Evolutionary conservation across 2,329 filamentous ascomycete species (phyloP).

Genomic region (Polytolypa hystricis): DNA sequence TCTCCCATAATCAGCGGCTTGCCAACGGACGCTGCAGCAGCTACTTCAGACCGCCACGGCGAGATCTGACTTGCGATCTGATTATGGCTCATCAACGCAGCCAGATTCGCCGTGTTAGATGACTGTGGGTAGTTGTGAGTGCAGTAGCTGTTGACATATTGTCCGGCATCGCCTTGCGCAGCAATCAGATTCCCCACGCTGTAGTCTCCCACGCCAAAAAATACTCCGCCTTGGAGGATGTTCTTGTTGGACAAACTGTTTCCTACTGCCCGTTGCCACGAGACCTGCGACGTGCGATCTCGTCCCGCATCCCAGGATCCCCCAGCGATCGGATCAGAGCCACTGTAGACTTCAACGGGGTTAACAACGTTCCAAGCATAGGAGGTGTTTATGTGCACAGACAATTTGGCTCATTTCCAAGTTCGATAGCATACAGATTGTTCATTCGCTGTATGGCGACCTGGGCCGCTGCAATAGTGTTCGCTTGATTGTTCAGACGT

Average conservation of each 20-base stretch:
- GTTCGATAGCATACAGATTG: conserved; percentile 44
- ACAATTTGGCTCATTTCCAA: conserved; percentile 50
- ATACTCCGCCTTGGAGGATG: conserved; percentile 27
- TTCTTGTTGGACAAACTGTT: conserved; percentile 18
- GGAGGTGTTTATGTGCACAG: conserved; percentile 11
- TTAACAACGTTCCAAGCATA: too few species aligned
- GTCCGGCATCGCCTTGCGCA: conserved; percentile 26
- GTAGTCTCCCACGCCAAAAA: conserved; percentile 24
- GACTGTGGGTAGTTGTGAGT: conserved; percentile 41
- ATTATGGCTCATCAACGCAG: conserved; percentile 36
- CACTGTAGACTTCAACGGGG: conserved; percentile 15
- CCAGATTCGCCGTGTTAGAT: conserved; percentile 26
- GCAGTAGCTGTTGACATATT: conserved; percentile 33
- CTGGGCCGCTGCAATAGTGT: conserved; percentile 43
- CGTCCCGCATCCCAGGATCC: conserved; percentile 21
- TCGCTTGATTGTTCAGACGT: conserved; percentile 41
- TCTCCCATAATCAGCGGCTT: conserved; percentile 41
- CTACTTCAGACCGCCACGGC: conserved; percentile 32
- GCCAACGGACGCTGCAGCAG: conserved; percentile 26
- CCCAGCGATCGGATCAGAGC: conserved; percentile 17
- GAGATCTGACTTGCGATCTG: conserved; percentile 31
- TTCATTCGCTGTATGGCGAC: conserved; percentile 34
- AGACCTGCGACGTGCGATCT: conserved; percentile 23
- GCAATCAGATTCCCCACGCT: conserved; percentile 27
- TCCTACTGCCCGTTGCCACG: conserved; percentile 24